A percentile compares a stretch with the other conserved stretches of the same genome.
These are phyloP conservation scores for Inosperma sp. DNA, from an alignment of 768 basidiomycete genomes.

Conservation along the genomic window DNA sequence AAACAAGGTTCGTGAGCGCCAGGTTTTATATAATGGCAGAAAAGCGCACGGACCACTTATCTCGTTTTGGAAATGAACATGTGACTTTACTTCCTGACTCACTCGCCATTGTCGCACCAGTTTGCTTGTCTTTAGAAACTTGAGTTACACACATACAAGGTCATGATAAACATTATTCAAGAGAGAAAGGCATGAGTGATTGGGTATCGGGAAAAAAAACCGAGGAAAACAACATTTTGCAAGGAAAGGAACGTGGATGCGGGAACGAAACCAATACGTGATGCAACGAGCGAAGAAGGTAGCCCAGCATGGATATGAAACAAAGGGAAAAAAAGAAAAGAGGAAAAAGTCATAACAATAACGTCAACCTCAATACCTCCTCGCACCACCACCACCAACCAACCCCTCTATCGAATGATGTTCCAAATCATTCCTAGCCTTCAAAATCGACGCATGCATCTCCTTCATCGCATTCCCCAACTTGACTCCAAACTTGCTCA, in stretches of 20 bases:
- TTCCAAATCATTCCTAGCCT: constrained; percentile 93
- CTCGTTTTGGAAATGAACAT: too few species aligned
- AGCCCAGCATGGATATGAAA: constrained; percentile 2
- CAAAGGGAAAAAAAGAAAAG: neutral
- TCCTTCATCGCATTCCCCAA: constrained; percentile 96
- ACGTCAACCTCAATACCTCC: constrained; percentile 6
- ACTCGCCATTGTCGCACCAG: too few species aligned
- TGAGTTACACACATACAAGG: too few species aligned
- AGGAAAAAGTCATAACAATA: neutral
- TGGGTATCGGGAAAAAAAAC: too few species aligned
- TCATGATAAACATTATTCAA: too few species aligned
- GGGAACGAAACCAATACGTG: neutral
- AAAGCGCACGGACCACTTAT: constrained; percentile 51
- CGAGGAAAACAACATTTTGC: too few species aligned
- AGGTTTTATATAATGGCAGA: constrained; percentile 37
- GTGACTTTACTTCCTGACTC: too few species aligned
- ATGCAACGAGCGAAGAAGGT: neutral
- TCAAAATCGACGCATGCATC: constrained; percentile 88
- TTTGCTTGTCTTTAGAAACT: too few species aligned
- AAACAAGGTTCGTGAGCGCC: neutral
- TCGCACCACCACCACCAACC: constrained; percentile 54
- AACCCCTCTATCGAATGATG: constrained; percentile 94
- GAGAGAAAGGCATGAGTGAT: too few species aligned
- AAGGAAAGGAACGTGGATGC: too few species aligned
- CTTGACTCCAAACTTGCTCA: constrained; percentile 88